Conservation (phyloP, 2,329 filamentous ascomycete species). For the Colletotrichum karsti region DNA sequence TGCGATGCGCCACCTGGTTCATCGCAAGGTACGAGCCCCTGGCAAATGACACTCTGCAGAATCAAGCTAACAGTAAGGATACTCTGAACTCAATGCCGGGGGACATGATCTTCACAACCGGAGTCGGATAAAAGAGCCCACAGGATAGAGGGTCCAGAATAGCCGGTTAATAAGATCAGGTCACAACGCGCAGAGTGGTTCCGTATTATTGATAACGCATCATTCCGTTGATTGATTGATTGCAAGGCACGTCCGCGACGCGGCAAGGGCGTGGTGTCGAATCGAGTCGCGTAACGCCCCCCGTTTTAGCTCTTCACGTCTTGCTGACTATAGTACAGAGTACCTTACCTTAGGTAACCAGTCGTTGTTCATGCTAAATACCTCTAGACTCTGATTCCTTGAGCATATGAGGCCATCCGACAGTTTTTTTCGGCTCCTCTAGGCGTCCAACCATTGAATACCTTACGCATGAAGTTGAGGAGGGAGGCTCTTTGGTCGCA, state of each 20-base stretch:
- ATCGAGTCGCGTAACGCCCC: too few relatives aligned
- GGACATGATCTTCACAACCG: not conserved
- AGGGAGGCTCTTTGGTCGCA: not conserved
- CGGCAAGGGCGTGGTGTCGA: not conserved
- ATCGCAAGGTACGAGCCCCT: not conserved
- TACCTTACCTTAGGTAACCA: too few relatives aligned
- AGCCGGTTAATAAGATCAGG: not conserved
- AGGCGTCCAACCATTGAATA: too few relatives aligned
- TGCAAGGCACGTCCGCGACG: not conserved
- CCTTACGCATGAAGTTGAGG: not conserved
- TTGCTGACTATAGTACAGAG: too few relatives aligned
- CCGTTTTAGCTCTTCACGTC: too few relatives aligned
- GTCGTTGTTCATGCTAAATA: too few relatives aligned
- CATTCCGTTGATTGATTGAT: slow-evolving; percentile 6
- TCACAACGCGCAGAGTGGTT: not conserved
- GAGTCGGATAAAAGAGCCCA: not conserved
- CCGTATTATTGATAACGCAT: not conserved
- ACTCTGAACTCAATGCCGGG: too few relatives aligned
- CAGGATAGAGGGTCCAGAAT: not conserved
- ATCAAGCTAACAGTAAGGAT: too few relatives aligned
- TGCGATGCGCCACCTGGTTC: not conserved
- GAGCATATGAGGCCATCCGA: too few relatives aligned
- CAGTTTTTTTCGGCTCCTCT: too few relatives aligned
- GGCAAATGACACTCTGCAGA: not conserved
- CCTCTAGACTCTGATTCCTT: too few relatives aligned